Evolutionary conservation across 805 yeast species (phyloP), one percentile per base, ranked within the genome.

Genomic region (Hagleromyces aurorensis): DNA sequence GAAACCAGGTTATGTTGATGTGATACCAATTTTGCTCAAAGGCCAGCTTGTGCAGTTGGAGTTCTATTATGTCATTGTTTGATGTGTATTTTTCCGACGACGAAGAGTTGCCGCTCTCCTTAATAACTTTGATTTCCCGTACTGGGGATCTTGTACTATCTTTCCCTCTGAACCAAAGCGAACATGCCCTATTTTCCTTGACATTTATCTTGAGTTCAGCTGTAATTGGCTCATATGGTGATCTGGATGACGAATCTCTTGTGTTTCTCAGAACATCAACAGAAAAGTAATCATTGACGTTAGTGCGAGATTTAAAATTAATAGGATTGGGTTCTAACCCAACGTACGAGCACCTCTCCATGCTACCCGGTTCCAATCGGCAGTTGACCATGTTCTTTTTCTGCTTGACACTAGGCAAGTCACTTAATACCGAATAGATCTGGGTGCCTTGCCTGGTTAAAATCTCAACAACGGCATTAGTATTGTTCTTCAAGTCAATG

Each of bases 1-100:
- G 93, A 19, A 79, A 61, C 94, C 94, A 84, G 47, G 81, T 81
- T 28, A 84, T 43, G 3, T 78, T 81, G 24, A 84, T 36, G 40
- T 69, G 81, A 46, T 72, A 78, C 5, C 44, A 46, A 1, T 62
- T 44, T 28, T 64, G 63, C 4, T 68, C 61, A 76, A 84, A 77
- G 42, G 68, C 64, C 16, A 78, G 55, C 47, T 78, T 82, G 53
- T 79, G 81, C 34, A 85, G 48, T 30, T 71, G 72, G 4, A 81
- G 45, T 36, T 67, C 67, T 38, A 76, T 74, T 30, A 84, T 78
- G 10, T 94, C 94, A 16, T 61, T 58, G 37, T 67, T 51, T 35
- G 68, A 60, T 52, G 75, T 78, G 57, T 55, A 75, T 12, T 65
- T 44, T 27, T 64, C 69, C 31, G 66, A 37, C 7, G 52, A 42